These are phyloP conservation scores for Neopestalotiopsis sp. DNA, from an alignment of 2,329 filamentous ascomycete species.

Conservation along the genomic window DNA sequence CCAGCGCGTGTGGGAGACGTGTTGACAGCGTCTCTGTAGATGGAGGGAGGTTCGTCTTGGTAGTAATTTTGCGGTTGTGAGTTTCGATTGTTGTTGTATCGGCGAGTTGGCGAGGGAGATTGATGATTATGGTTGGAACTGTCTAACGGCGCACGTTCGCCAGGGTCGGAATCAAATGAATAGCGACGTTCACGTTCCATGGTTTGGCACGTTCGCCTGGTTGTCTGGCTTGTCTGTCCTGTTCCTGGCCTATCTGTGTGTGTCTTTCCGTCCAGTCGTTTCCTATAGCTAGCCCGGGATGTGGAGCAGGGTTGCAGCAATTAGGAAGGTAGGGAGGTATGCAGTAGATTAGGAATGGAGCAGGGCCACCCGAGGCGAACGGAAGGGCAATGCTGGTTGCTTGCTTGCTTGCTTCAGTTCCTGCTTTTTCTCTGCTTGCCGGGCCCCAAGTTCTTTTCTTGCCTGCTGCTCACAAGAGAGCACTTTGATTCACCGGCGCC, in stretches of 20 bases:
- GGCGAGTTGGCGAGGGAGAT: constrained; percentile 18
- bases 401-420: not conserved
- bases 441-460: not conserved
- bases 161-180: constrained; percentile 34
- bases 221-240: not conserved
- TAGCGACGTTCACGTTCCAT: constrained; percentile 36
- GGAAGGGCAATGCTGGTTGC: not conserved
- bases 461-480: not conserved
- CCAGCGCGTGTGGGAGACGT: constrained; percentile 25
- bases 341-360: constrained; percentile 10
- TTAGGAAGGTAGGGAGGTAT: constrained; percentile 15
- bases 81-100: constrained; percentile 13
- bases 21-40: constrained; percentile 24
- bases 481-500: not conserved
- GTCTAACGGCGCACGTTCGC: constrained; percentile 36
- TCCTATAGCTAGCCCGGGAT: constrained; percentile 4
- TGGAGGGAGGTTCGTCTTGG: constrained; percentile 28
- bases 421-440: not conserved
- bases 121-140: constrained; percentile 23
- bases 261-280: not conserved
- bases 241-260: not conserved
- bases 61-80: constrained; percentile 25
- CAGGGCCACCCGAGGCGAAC: not conserved
- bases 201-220: constrained; percentile 7
- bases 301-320: constrained; percentile 6